Evolutionary conservation across 75 land plant species (phyloP).

Genomic region (Picea sitchensis): DNA sequence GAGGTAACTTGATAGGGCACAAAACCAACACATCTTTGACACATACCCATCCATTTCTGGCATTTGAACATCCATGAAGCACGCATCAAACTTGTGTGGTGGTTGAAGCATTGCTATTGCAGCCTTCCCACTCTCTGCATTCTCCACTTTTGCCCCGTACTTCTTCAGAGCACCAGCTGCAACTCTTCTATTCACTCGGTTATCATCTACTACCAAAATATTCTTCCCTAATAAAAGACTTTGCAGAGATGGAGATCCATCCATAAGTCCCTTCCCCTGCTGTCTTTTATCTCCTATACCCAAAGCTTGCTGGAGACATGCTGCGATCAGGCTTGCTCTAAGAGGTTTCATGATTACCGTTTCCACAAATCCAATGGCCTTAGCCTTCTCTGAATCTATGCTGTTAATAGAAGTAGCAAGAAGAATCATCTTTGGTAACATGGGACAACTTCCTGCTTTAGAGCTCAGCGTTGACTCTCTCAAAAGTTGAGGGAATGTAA

Average conservation of each 20-base stretch:
- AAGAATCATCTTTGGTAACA: conserved; percentile 56
- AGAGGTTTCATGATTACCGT: conserved; percentile 62
- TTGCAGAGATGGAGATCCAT: conserved; percentile 21
- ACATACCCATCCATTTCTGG: conserved; percentile 80
- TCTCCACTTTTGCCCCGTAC: conserved; percentile 62
- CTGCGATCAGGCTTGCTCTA: conserved; percentile 49
- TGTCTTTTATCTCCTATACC: conserved; percentile 37
- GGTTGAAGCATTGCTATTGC: conserved; percentile 48
- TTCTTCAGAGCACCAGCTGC: conserved; percentile 65
- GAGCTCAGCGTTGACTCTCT: conserved; percentile 14
- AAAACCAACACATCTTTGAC: not conserved
- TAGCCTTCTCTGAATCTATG: conserved; percentile 37
- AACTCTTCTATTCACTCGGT: conserved; percentile 49
- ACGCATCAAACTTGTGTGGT: conserved; percentile 68
- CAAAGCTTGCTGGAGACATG: conserved; percentile 47
- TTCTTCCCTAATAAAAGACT: conserved; percentile 45
- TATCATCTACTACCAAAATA: conserved; percentile 71
- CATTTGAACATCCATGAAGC: conserved; percentile 83
- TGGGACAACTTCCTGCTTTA: conserved; percentile 14
- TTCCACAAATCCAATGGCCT: conserved; percentile 49
- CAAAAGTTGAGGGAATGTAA: conserved; percentile 13
- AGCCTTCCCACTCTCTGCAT: conserved; percentile 57
- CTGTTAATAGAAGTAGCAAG: conserved; percentile 45
- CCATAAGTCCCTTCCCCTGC: conserved; percentile 8
- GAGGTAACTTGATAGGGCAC: not conserved